Evolutionary conservation across 495 filamentous ascomycete genomes (phyloP).

Genomic region (Lasiosphaeris hirsuta): DNA sequence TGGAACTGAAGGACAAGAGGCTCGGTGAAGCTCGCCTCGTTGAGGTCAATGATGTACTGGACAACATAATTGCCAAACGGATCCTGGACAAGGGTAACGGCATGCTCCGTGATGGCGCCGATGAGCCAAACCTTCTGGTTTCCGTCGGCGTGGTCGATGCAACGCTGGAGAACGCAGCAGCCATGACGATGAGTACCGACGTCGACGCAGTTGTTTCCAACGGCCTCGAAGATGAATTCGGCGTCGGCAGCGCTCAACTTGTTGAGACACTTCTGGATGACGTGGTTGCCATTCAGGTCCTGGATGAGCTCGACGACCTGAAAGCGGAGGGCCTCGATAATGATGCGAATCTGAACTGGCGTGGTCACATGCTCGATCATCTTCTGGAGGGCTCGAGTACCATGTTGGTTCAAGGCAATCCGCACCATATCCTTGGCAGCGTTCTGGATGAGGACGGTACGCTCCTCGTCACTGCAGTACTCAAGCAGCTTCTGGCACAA

Average conservation of each 20-base stretch:
- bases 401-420: slow-evolving; percentile 94
- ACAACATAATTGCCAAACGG: slow-evolving; percentile 98
- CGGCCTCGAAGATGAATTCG: slow-evolving; percentile 94
- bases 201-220: slow-evolving; percentile 77
- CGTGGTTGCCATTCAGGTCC: slow-evolving; percentile 96
- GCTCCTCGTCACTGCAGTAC: slow-evolving; percentile 88
- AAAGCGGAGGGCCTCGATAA: slow-evolving; percentile 72
- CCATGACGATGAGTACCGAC: slow-evolving; percentile 97
- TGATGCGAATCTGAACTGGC: slow-evolving; percentile 68
- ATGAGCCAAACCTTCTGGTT: slow-evolving; percentile 84
- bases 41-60: slow-evolving; percentile 94
- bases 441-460: slow-evolving; percentile 86
- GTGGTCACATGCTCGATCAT: slow-evolving; percentile 97
- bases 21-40: slow-evolving; percentile 75
- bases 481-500: slow-evolving; percentile 96
- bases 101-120: slow-evolving; percentile 75
- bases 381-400: slow-evolving; percentile 93
- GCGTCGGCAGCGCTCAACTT: slow-evolving; percentile 77
- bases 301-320: slow-evolving; percentile 91
- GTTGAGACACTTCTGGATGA: slow-evolving; percentile 98
- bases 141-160: slow-evolving; percentile 94
- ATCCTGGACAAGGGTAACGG: slow-evolving; percentile 83
- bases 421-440: slow-evolving; percentile 78
- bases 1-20: slow-evolving; percentile 76
- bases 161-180: slow-evolving; percentile 96